Evolutionary conservation across 2,329 filamentous ascomycete genomes (phyloP), one percentile per base, ranked within the genome.

Genomic region (Penicillium thymicola): DNA sequence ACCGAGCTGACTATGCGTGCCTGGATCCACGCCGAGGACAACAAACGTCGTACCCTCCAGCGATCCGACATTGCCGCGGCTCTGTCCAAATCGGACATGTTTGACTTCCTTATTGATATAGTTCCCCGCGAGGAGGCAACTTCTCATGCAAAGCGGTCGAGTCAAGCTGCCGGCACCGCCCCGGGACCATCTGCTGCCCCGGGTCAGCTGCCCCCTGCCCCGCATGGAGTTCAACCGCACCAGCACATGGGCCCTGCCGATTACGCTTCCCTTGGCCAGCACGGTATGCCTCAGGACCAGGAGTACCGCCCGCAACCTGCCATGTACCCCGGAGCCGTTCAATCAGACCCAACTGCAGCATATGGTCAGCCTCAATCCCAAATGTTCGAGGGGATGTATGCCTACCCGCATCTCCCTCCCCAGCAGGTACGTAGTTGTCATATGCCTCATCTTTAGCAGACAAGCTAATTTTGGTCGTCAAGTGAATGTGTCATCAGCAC

Each of bases 21-120:
- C 45, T 99, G 94, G 94, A 99, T 99, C 62, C 94, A 99, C 69
- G 94, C 94, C 16, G 94, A 99, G 72, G 94, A 99, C 77, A 99
- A 99, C 79, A 99, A 99, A 81, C 86, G 94, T 30, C 87, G 94
- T 42, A 99, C 94, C 1, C 81, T 99, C 40, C 94, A 99, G 76
- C 86, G 94, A 49, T 96, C 91, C 55, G 94, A 99, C 70, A 99
- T 99, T 72, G 94, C 94, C 23, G 95, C 92, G 11, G 94, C 94
- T 14, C 82, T 99, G 25, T 89, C 91, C 58, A 99, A 99, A 78
- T 97, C 92, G 23, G 94, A 99, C 78, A 99, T 99, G 94, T 99
- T 99, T 75, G 94, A 99, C 78, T 99, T 99, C 77, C 82, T 99
- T 58, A 99, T 99, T 72, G 94, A 99, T 72, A 99, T 99, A 60